Evolutionary conservation across 2,329 filamentous ascomycete species (phyloP).

Genomic region (Penicillium sp.): DNA sequence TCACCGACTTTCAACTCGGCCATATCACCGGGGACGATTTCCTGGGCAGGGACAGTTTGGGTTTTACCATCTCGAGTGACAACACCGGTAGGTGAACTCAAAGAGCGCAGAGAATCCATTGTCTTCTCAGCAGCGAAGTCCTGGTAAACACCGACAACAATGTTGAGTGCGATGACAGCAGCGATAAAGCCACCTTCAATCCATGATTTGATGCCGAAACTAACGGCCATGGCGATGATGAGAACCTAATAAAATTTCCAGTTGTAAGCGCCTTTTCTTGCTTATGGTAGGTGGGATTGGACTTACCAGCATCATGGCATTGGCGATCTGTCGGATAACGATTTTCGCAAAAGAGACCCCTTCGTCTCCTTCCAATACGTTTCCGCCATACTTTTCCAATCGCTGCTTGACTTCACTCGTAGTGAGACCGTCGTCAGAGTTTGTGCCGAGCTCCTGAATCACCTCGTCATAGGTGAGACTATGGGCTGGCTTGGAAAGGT

Average conservation of each 20-base stretch:
- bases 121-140: constrained; percentile 66
- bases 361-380: constrained; percentile 67
- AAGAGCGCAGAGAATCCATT: constrained; percentile 61
- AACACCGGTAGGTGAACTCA: constrained; percentile 62
- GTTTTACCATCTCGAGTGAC: constrained; percentile 63
- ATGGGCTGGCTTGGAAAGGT: constrained; percentile 66
- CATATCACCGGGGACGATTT: constrained; percentile 68
- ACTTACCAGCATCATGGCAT: constrained; percentile 69
- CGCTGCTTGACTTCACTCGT: constrained; percentile 58
- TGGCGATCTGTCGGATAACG: constrained; percentile 67
- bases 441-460: constrained; percentile 59
- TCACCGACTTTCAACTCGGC: constrained; percentile 62
- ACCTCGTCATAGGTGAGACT: constrained; percentile 59
- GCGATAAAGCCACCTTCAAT: constrained; percentile 65
- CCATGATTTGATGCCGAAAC: constrained; percentile 61
- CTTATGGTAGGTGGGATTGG: background rate
- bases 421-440: constrained; percentile 62
- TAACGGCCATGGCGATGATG: constrained; percentile 73
- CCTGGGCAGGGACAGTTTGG: constrained; percentile 57
- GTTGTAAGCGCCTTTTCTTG: constrained; percentile 36
- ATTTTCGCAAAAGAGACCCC: constrained; percentile 73
- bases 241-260: constrained; percentile 67
- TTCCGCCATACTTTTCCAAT: constrained; percentile 62
- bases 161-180: constrained; percentile 62
- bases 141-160: constrained; percentile 64